Base-by-base conservation (phyloP, 331 rosid genomes). In the Acacia concinna region DNA sequence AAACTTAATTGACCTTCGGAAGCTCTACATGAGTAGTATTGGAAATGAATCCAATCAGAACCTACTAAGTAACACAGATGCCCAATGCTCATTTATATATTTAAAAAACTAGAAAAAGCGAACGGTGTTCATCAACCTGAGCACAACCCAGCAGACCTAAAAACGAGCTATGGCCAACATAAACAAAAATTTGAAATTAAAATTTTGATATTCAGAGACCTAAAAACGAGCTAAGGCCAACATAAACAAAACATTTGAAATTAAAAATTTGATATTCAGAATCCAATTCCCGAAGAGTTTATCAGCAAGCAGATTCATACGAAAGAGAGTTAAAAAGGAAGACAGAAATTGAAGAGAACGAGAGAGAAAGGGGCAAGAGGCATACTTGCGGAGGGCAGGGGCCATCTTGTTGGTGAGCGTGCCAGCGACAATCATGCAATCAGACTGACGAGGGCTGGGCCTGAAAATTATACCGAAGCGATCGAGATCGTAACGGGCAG, bases 371-470 rank as follows among this genome's bases (percentile, higher is more conserved):
- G 31, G 25, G 65, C 13, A 64, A 34, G 59, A 51, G 3, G 23
- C 78, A 34, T 62, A 90, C 96, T 78, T 91, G 85, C 96, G 96
- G 77, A 91, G 93, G 15, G 96, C 93, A 0, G 95, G 95, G 38
- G 95, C 95, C 95, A 90, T 90, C 91, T 90, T 90, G 71, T 90
- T 90, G 84, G 93, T 88, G 74, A 91, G 96, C 65, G 99, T 96
- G 35, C 99, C 99, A 14, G 99, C 98, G 17, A 96, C 98, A 52
- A 96, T 93, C 97, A 96, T 96, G 25, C 97, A 91, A 65, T 96
- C 98, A 10, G 98, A 96, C 74, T 96, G 98, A 69, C 99, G 89
- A 4, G 99, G 99, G 78, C 99, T 96, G 66, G 99, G 99, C 83
- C 99, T 81, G 87, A 93, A 96, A 82, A 96, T 93, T 81, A 96